Conservation (phyloP, 1,284 basidiomycete genomes). For the Puccinia horiana region DNA sequence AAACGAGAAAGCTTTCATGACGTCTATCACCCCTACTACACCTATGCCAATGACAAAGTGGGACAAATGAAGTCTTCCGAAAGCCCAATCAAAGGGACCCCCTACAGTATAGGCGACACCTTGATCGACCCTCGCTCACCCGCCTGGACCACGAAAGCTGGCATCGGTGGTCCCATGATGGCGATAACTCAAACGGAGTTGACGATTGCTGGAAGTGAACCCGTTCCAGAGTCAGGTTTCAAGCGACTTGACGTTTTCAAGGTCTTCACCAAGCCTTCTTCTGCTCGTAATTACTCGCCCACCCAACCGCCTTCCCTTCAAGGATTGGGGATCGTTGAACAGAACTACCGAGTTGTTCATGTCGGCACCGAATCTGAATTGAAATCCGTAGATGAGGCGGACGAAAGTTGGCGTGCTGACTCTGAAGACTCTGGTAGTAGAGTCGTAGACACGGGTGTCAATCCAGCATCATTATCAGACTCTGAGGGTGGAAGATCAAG, state of each 20-base stretch:
- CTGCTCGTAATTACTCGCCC: not conserved
- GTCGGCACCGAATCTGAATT: slow-evolving; percentile 20
- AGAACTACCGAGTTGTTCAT: slow-evolving; percentile 24
- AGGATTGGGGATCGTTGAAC: slow-evolving; percentile 36
- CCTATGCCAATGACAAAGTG: slow-evolving; percentile 22
- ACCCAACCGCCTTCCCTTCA: slow-evolving; percentile 1
- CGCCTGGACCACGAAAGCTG: slow-evolving; percentile 22
- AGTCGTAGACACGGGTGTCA: not conserved
- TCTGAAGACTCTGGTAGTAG: slow-evolving; percentile 15
- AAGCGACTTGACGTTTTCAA: slow-evolving; percentile 40
- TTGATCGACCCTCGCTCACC: slow-evolving; percentile 41
- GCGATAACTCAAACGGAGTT: slow-evolving; percentile 24
- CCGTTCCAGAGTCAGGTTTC: slow-evolving; percentile 11
- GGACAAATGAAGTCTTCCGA: not conserved
- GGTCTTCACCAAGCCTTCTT: slow-evolving; percentile 31
- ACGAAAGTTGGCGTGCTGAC: not conserved
- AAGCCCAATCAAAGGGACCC: slow-evolving; percentile 25
- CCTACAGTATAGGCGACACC: slow-evolving; percentile 28
- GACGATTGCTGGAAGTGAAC: not conserved
- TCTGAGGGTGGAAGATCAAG: slow-evolving; percentile 40
- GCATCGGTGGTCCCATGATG: slow-evolving; percentile 43
- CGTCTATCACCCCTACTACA: slow-evolving; percentile 40
- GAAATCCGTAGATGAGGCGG: not conserved
- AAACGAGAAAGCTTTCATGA: slow-evolving; percentile 30
- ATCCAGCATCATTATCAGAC: slow-evolving; percentile 17